phyloP scores from a whole-genome alignment of 805 yeast genomes.

The Kazachstania psychrophila region DNA sequence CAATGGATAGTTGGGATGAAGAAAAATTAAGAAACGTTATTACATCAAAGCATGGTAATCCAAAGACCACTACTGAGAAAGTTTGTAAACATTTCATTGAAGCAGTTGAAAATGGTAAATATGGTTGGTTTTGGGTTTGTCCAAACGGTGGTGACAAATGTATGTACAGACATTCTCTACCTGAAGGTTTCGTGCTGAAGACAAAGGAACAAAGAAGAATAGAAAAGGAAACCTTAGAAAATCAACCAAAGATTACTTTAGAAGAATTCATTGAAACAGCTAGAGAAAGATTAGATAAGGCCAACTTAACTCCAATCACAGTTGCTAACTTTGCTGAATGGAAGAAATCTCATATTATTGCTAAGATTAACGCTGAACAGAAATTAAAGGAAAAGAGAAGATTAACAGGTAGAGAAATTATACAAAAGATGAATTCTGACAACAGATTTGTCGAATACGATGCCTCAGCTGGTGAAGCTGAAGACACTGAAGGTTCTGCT shows the following conservation, averaged over 20 bases:
- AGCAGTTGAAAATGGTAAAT: conserved; percentile 94
- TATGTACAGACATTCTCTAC: conserved; percentile 90
- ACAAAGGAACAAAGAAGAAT: conserved; percentile 91
- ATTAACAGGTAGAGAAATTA: conserved; percentile 60
- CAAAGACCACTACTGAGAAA: conserved; percentile 85
- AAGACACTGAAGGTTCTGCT: conserved; percentile 30
- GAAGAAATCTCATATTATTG: conserved; percentile 62
- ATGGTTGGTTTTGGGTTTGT: conserved; percentile 99
- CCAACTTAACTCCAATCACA: conserved; percentile 77
- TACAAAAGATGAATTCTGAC: conserved; percentile 51
- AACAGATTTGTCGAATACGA: conserved; percentile 44
- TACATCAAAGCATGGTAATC: conserved; percentile 87
- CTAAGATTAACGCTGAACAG: conserved; percentile 39
- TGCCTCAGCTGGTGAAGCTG: conserved; percentile 31
- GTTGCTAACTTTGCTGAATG: conserved; percentile 70
- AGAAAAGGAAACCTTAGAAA: conserved; percentile 76
- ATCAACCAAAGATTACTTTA: conserved; percentile 81
- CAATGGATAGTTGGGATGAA: conserved; percentile 97
- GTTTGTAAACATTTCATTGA: conserved; percentile 91
- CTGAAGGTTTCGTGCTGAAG: conserved; percentile 93
- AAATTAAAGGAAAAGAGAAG: conserved; percentile 38
- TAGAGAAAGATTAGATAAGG: conserved; percentile 68
- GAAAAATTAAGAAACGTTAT: conserved; percentile 84
- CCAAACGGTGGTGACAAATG: conserved; percentile 91
- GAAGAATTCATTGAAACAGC: conserved; percentile 95